These are phyloP conservation scores for Penicillium freii DNA, from an alignment of 2,329 filamentous ascomycete genomes.

Conservation along the genomic window DNA sequence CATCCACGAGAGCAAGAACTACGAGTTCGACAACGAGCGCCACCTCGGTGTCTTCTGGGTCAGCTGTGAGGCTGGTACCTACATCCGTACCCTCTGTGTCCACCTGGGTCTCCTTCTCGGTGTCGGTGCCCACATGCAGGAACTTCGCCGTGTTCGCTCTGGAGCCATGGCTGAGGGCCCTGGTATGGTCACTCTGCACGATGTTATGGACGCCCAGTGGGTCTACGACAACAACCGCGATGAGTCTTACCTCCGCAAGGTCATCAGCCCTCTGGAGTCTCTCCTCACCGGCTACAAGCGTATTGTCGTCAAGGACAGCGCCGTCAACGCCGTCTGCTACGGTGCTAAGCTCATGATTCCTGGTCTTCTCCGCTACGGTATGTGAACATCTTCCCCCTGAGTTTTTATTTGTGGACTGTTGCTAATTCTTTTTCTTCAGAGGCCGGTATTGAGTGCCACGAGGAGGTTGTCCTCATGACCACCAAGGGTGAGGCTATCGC, in stretches of 20 bases:
- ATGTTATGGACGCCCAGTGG: constrained; percentile 95
- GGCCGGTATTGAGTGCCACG: constrained; percentile 84
- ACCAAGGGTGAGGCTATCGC: constrained; percentile 99
- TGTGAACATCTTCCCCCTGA: constrained; percentile 31
- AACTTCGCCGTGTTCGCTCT: constrained; percentile 87
- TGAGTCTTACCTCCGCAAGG: constrained; percentile 84
- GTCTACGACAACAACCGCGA: constrained; percentile 92
- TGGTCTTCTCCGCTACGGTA: constrained; percentile 86
- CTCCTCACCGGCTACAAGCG: constrained; percentile 92
- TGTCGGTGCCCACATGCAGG: constrained; percentile 97
- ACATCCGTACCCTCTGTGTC: constrained; percentile 97
- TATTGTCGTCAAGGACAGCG: constrained; percentile 94
- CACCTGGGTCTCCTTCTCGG: constrained; percentile 76
- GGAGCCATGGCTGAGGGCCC: constrained; percentile 93
- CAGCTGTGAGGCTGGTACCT: constrained; percentile 96
- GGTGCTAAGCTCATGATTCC: constrained; percentile 99
- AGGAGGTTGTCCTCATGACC: constrained; percentile 97
- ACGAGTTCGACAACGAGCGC: constrained; percentile 97
- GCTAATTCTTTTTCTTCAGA: constrained; percentile 53
- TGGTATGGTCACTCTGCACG: constrained; percentile 88
- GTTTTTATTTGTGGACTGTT: not conserved
- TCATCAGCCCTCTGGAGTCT: constrained; percentile 90
- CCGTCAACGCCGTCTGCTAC: constrained; percentile 96
- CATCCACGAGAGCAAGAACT: constrained; percentile 93
- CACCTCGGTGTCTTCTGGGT: constrained; percentile 99